These are phyloP conservation scores for Diaporthe velutina DNA, from an alignment of 2,329 filamentous ascomycete species.

Conservation along the genomic window DNA sequence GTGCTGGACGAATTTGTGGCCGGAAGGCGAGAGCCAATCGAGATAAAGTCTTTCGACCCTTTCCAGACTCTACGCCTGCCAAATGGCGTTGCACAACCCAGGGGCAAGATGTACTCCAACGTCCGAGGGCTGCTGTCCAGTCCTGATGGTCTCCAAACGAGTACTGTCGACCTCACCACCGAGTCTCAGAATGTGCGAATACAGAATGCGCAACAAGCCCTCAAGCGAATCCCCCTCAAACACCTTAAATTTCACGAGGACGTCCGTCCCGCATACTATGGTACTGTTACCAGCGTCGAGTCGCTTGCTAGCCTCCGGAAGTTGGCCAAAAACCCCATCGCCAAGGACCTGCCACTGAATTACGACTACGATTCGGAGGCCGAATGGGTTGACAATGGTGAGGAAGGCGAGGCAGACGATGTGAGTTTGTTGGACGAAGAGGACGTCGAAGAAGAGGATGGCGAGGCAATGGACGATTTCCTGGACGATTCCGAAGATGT, in stretches of 20 bases:
- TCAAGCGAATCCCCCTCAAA: constrained; percentile 73
- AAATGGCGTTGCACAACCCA: constrained; percentile 48
- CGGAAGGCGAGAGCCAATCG: constrained; percentile 61
- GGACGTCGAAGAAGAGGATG: constrained; percentile 78
- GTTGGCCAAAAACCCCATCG: constrained; percentile 67
- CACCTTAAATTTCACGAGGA: constrained; percentile 73
- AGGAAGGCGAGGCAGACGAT: constrained; percentile 77
- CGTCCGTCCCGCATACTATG: constrained; percentile 78
- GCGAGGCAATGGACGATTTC: constrained; percentile 90
- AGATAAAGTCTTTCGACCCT: constrained; percentile 57
- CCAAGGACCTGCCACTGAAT: constrained; percentile 70
- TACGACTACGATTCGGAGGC: constrained; percentile 91
- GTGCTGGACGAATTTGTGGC: constrained; percentile 66
- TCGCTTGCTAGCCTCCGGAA: constrained; percentile 61
- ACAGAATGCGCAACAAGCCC: constrained; percentile 51
- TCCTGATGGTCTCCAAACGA: constrained; percentile 57
- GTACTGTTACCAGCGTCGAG: constrained; percentile 76
- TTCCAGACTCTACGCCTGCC: constrained; percentile 61
- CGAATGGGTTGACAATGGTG: constrained; percentile 84
- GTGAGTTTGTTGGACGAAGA: constrained; percentile 70
- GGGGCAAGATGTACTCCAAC: constrained; percentile 62
- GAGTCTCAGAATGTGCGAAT: constrained; percentile 57
- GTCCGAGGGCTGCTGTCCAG: constrained; percentile 74
- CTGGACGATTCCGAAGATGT: constrained; percentile 87
- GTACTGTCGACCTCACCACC: constrained; percentile 51